Evolutionary conservation across 2,329 filamentous ascomycete species (phyloP).

Genomic region (Talaromyces sp.): DNA sequence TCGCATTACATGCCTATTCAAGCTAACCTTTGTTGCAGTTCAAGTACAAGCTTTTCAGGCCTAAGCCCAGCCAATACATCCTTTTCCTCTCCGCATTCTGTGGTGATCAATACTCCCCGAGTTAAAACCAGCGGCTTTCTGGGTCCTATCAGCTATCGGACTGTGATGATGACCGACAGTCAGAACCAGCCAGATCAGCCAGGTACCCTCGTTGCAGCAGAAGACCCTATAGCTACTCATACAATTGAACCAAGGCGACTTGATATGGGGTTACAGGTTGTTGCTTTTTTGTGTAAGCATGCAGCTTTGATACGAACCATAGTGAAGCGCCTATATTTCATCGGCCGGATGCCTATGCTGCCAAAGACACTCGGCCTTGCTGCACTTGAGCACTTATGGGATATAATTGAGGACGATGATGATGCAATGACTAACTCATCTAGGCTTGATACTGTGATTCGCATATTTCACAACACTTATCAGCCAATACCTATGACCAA

Average conservation of each 20-base stretch:
- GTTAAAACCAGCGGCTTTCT: neutral
- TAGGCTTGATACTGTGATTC: neutral
- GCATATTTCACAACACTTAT: slow-evolving; percentile 1
- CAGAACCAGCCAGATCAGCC: neutral
- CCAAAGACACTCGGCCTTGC: neutral
- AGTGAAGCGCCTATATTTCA: neutral
- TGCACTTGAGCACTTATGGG: neutral
- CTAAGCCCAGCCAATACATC: neutral
- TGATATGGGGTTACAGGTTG: neutral
- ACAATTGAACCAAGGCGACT: neutral
- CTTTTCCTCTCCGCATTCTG: neutral
- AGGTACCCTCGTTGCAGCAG: neutral
- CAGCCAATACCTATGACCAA: neutral
- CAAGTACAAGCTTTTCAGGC: neutral
- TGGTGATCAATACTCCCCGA: neutral
- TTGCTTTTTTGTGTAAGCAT: neutral
- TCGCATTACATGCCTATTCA: neutral
- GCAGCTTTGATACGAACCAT: neutral
- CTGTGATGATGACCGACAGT: neutral
- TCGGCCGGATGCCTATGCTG: neutral
- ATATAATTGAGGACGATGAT: neutral
- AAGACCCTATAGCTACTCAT: neutral
- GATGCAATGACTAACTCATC: no score
- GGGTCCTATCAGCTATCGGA: neutral
- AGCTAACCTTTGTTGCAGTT: neutral